phyloP scores from a whole-genome alignment of 2,329 filamentous ascomycete genomes.

The Aspergillus fijiensis region DNA sequence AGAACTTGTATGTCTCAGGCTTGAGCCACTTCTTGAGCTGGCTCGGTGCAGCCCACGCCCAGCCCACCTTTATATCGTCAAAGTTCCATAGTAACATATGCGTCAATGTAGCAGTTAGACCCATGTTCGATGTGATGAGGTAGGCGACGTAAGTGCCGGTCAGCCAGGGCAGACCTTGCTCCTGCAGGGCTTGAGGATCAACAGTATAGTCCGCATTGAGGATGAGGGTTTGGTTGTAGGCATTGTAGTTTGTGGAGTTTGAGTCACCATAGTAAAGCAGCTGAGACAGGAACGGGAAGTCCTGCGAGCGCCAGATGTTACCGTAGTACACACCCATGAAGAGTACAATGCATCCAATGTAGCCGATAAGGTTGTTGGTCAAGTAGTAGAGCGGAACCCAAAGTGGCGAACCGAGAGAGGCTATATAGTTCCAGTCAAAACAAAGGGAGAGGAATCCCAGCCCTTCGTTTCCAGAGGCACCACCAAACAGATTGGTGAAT shows the following conservation, averaged over 20 bases:
- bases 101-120: conserved; percentile 2
- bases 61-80: conserved; percentile 3
- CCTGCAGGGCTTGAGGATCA: conserved; percentile 1
- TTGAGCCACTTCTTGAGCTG: conserved; percentile 5
- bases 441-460: conserved; percentile 3
- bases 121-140: conserved; percentile 9
- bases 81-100: conserved; percentile 5
- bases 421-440: conserved; percentile 8
- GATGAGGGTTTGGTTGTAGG: conserved; percentile 6
- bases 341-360: conserved; percentile 1
- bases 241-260: conserved; percentile 4
- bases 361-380: conserved; percentile 8
- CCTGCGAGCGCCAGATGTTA: conserved; percentile 5
- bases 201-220: neutral
- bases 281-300: conserved; percentile 5
- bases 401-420: neutral
- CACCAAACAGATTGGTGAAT: conserved; percentile 4
- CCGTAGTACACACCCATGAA: conserved; percentile 8
- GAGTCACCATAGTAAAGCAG: conserved; percentile 8
- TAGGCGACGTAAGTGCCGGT: conserved; percentile 4
- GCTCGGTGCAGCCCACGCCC: conserved; percentile 3
- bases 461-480: conserved; percentile 5
- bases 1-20: conserved; percentile 5
- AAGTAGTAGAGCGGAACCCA: conserved; percentile 4
- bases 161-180: conserved; percentile 7